These are phyloP conservation scores for Globisporangium takayamanum DNA, from an alignment of 352 stramenopile species.

Conservation along the genomic window DNA sequence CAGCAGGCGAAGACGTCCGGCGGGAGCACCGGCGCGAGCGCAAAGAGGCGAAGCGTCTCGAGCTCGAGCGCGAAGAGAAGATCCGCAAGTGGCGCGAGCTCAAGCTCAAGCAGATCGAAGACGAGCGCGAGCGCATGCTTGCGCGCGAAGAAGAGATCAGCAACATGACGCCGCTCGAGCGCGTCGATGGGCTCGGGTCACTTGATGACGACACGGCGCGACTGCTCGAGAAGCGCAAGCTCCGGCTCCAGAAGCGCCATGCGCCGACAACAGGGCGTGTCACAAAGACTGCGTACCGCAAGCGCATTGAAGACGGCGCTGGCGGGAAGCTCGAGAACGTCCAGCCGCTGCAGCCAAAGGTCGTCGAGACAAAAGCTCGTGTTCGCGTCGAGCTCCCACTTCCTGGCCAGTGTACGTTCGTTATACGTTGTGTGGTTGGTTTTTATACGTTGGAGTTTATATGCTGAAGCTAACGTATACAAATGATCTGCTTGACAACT, in stretches of 20 bases:
- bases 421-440: constrained; percentile 2
- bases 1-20: constrained; percentile 47
- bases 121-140: constrained; percentile 45
- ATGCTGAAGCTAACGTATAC: background rate
- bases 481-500: background rate
- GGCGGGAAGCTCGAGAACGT: constrained; percentile 79
- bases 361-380: constrained; percentile 56
- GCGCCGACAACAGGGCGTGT: constrained; percentile 61
- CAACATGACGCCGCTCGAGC: constrained; percentile 71
- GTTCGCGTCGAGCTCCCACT: constrained; percentile 66
- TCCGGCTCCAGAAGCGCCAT: constrained; percentile 58
- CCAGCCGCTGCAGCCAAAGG: constrained; percentile 51
- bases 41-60: constrained; percentile 54
- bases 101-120: constrained; percentile 41
- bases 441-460: background rate
- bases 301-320: constrained; percentile 63
- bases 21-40: constrained; percentile 47
- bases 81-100: constrained; percentile 65
- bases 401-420: constrained; percentile 66
- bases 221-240: constrained; percentile 71
- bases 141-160: constrained; percentile 63
- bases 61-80: constrained; percentile 54
- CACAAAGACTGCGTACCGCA: constrained; percentile 72
- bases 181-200: constrained; percentile 52
- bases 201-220: constrained; percentile 69